Percentiles rank a stretch among this genome's conserved stretches.
Conservation (phyloP, 2,329 filamentous ascomycete species). For the Teratosphaeria gauchensis region DNA sequence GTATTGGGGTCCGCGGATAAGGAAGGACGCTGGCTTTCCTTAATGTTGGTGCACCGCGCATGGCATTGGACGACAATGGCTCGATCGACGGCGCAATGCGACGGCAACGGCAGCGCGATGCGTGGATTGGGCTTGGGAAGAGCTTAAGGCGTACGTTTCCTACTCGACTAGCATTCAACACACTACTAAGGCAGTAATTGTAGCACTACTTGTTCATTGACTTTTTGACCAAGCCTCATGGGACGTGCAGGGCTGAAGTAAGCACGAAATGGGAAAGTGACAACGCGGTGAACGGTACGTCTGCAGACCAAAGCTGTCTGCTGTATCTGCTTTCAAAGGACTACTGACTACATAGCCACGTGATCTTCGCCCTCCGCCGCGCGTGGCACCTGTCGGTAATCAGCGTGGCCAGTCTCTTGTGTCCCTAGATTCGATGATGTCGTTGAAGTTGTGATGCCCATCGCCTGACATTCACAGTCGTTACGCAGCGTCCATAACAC, state of each 20-base stretch:
- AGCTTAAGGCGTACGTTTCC: conserved; percentile 1
- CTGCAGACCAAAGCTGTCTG: not conserved
- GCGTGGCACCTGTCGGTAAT: conserved; percentile 2
- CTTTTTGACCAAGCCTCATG: not conserved
- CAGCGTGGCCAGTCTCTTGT: not conserved
- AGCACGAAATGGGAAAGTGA: not conserved
- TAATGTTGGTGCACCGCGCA: not conserved
- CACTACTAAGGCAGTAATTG: not conserved
- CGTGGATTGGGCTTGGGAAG: not conserved
- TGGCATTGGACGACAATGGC: not conserved
- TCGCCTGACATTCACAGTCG: conserved; percentile 1
- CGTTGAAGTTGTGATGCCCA: not conserved
- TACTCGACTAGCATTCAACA: not conserved
- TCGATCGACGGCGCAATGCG: not conserved
- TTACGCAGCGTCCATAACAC: conserved; percentile 1
- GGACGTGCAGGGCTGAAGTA: not conserved
- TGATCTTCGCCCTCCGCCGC: not conserved
- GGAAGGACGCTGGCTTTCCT: not conserved
- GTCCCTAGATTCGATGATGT: not conserved
- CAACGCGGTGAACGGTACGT: conserved; percentile 1
- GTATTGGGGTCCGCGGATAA: not conserved
- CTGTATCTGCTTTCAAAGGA: not conserved
- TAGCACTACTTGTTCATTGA: not conserved
- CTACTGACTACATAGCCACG: not conserved
- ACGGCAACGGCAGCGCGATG: not conserved